Evolutionary conservation across 768 basidiomycete species (phyloP).

Genomic region (Russula abietina): DNA sequence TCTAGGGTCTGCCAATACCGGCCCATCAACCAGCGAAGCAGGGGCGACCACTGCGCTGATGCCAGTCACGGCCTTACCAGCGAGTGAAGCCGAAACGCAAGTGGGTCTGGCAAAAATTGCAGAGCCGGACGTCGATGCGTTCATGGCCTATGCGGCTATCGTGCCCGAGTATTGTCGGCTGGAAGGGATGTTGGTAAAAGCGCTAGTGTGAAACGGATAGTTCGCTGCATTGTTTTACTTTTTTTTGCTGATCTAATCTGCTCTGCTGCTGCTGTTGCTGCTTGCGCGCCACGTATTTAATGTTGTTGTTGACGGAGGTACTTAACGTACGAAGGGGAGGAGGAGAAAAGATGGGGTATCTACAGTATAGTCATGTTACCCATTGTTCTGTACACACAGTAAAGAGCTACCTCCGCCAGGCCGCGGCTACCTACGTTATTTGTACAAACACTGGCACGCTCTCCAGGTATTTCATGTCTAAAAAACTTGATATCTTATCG

Average conservation of each 20-base stretch:
- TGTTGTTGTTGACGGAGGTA: background rate
- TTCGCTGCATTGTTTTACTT: background rate
- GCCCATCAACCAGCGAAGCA: slow-evolving; percentile 28
- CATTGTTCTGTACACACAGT: slow-evolving; percentile 2
- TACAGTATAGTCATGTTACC: slow-evolving; percentile 9
- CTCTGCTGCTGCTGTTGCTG: slow-evolving; percentile 15
- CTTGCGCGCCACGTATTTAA: slow-evolving; percentile 8
- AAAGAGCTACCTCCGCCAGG: background rate
- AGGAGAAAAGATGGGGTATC: slow-evolving; percentile 10
- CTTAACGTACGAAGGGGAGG: background rate
- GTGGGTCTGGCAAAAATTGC: slow-evolving; percentile 77
- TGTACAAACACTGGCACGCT: too few species aligned
- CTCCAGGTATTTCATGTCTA: background rate
- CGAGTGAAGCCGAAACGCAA: slow-evolving; percentile 65
- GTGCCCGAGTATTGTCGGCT: slow-evolving; percentile 78
- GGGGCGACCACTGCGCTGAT: slow-evolving; percentile 45
- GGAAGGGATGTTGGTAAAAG: slow-evolving; percentile 72
- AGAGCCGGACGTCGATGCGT: slow-evolving; percentile 77
- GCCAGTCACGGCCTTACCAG: slow-evolving; percentile 66
- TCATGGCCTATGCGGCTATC: slow-evolving; percentile 79
- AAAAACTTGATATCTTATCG: too few species aligned
- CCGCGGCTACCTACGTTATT: background rate
- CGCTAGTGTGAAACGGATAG: slow-evolving; percentile 37
- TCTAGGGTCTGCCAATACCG: slow-evolving; percentile 33
- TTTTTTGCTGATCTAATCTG: slow-evolving; percentile 17